Evolutionary conservation across 768 basidiomycete genomes (phyloP).

Genomic region (Chalciporus chontae): DNA sequence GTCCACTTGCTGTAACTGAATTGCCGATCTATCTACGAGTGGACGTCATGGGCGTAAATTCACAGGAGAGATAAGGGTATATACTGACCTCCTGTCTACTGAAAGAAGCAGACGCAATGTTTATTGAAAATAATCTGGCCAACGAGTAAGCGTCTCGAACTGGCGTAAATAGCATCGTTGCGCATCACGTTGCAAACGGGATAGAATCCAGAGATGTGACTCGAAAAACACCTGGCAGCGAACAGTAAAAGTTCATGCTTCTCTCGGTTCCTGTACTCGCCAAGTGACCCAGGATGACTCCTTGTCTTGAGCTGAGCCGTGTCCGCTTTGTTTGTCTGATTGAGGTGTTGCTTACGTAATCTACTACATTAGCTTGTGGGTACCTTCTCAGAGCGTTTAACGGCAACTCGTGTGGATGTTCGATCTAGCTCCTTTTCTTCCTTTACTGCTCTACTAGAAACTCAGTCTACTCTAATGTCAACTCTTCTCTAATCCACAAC

Average conservation of each 20-base stretch:
- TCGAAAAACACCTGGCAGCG: not conserved
- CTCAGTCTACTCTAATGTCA: constrained; percentile 28
- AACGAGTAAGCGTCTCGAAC: not conserved
- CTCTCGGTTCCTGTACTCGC: no score
- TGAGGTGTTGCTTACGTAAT: constrained; percentile 26
- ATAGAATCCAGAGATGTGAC: no score
- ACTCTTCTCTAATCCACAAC: constrained; percentile 21
- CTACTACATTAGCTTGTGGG: constrained; percentile 6
- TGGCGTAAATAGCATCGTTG: not conserved
- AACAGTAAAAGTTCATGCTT: no score
- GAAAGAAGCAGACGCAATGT: not conserved
- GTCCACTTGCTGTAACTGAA: not conserved
- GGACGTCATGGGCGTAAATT: not conserved
- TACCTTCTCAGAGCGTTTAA: constrained; percentile 15
- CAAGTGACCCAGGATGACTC: no score
- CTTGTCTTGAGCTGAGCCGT: no score
- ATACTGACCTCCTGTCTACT: not conserved
- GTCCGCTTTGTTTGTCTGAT: constrained; percentile 2
- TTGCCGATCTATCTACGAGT: constrained; percentile 6
- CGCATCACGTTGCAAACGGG: no score
- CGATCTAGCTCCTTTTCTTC: constrained; percentile 18
- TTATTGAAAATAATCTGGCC: no score
- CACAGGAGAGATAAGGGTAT: not conserved
- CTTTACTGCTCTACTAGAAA: constrained; percentile 17
- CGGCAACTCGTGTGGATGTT: constrained; percentile 20